Percentiles rank a stretch among this genome's conserved stretches.
Conservation (phyloP, 2,329 filamentous ascomycete species). For the Fusarium sp. region DNA sequence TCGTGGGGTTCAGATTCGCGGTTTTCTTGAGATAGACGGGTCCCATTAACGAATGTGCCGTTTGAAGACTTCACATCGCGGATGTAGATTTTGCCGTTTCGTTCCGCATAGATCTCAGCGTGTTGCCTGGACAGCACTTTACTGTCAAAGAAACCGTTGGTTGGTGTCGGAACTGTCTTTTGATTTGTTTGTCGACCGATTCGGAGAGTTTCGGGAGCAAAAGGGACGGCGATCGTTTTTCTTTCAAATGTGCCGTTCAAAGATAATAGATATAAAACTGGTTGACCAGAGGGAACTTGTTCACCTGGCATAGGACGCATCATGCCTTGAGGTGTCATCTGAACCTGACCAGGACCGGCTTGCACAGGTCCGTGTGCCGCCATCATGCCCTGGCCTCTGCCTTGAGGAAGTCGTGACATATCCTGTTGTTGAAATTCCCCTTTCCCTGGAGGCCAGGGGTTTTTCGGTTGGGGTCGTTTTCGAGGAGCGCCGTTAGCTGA, state of each 20-base stretch:
- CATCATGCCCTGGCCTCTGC: constrained; percentile 57
- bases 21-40: constrained; percentile 90
- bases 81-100: constrained; percentile 91
- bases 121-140: constrained; percentile 97
- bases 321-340: constrained; percentile 58
- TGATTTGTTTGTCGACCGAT: constrained; percentile 98
- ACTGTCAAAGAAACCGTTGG: constrained; percentile 97
- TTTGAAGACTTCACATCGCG: constrained; percentile 98
- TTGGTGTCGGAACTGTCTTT: constrained; percentile 89
- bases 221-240: constrained; percentile 95
- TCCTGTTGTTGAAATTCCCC: constrained; percentile 59
- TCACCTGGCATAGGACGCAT: constrained; percentile 73
- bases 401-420: constrained; percentile 58
- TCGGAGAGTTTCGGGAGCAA: constrained; percentile 89
- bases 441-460: constrained; percentile 62
- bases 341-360: constrained; percentile 47
- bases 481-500: constrained; percentile 59
- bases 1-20: constrained; percentile 96
- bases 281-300: constrained; percentile 71
- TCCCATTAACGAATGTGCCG: constrained; percentile 96
- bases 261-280: constrained; percentile 86
- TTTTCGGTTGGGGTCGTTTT: constrained; percentile 64
- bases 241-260: constrained; percentile 97
- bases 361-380: constrained; percentile 50
- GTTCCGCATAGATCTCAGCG: constrained; percentile 92